phyloP scores from a whole-genome alignment of 331 rosid species.

The Acacia pycnantha region DNA sequence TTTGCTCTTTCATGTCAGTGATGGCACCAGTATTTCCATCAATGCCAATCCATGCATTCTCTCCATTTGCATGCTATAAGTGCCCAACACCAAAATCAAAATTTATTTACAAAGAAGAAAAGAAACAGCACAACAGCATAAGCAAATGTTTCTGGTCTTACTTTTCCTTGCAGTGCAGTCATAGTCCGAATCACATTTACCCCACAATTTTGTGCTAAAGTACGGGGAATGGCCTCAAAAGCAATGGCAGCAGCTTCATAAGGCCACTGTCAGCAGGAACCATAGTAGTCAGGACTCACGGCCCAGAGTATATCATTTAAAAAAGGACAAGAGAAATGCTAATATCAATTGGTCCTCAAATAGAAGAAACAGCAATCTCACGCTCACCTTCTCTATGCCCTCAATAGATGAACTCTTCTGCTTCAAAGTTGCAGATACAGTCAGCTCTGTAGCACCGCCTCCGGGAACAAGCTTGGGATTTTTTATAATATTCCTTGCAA shows the following conservation, averaged over 20 bases:
- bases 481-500: constrained; percentile 77
- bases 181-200: constrained; percentile 78
- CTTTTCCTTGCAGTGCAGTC: constrained; percentile 89
- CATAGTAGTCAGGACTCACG: neutral
- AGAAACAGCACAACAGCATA: neutral
- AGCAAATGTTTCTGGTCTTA: constrained; percentile 13
- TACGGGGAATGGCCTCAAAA: constrained; percentile 86
- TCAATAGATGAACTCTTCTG: constrained; percentile 83
- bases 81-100: neutral
- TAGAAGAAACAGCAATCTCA: neutral
- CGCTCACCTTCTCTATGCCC: constrained; percentile 76
- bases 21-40: constrained; percentile 77
- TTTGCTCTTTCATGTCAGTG: constrained; percentile 65
- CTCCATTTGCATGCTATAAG: constrained; percentile 74
- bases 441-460: constrained; percentile 82
- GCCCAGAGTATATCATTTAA: neutral
- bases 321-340: neutral
- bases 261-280: constrained; percentile 63
- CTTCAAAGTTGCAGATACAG: constrained; percentile 75
- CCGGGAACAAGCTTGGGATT: constrained; percentile 89
- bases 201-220: constrained; percentile 88
- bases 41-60: constrained; percentile 84
- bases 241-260: constrained; percentile 93
- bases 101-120: neutral
- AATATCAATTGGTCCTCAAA: neutral